Conservation (phyloP, 2,329 filamentous ascomycete species). For the Sarocladiaceae sp. region DNA sequence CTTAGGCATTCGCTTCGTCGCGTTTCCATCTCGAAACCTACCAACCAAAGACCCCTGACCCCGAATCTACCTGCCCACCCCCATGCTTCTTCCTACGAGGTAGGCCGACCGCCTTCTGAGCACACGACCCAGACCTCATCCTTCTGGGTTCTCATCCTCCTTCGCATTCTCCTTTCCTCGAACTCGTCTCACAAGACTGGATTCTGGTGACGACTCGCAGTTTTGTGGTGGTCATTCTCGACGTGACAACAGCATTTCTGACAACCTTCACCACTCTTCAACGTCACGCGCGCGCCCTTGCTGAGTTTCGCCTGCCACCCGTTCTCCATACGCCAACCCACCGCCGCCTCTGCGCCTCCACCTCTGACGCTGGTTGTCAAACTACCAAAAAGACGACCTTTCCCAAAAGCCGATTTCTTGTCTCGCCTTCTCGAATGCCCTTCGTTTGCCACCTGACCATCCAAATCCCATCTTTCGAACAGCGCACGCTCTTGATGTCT, state of each 20-base stretch:
- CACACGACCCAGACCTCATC: neutral
- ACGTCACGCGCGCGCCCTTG: conserved; percentile 1
- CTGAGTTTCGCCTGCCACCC: too few species aligned
- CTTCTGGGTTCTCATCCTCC: neutral
- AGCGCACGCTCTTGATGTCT: too few species aligned
- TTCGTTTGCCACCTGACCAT: neutral
- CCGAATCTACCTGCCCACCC: neutral
- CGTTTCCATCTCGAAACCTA: conserved; percentile 5
- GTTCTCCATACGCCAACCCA: too few species aligned
- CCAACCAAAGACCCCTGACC: conserved; percentile 6
- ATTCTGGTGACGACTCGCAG: neutral
- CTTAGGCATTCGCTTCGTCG: too few species aligned
- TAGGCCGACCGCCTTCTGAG: too few species aligned
- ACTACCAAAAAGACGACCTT: neutral
- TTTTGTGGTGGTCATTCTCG: neutral
- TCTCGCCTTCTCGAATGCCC: conserved; percentile 1
- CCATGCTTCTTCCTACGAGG: neutral
- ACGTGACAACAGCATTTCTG: neutral
- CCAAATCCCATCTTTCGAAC: too few species aligned
- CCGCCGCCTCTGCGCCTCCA: neutral
- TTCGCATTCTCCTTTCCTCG: too few species aligned
- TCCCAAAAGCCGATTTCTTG: neutral
- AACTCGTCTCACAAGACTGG: neutral
- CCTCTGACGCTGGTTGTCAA: neutral
- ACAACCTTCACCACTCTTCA: too few species aligned